Percentiles rank a stretch among this genome's conserved stretches.
phyloP scores from a whole-genome alignment of 805 yeast species.

The Spathaspora hagerdaliae region DNA sequence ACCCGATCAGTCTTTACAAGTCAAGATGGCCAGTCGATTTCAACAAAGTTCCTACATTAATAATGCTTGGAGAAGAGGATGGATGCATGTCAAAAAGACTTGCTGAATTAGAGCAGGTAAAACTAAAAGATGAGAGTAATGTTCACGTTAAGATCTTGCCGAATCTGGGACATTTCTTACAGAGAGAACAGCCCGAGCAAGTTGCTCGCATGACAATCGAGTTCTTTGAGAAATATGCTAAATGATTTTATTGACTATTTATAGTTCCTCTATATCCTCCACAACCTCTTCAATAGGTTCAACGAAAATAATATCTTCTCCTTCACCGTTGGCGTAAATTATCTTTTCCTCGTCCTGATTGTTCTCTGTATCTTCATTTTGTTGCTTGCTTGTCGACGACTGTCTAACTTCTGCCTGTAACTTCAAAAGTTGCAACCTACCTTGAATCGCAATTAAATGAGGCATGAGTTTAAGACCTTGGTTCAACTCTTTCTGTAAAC shows the following conservation, averaged over 20 bases:
- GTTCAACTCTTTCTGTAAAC: constrained; percentile 53
- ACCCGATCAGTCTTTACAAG: constrained; percentile 15
- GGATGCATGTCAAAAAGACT: constrained; percentile 32
- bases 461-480: constrained; percentile 59
- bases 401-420: constrained; percentile 70
- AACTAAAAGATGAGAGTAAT: constrained; percentile 14
- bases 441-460: constrained; percentile 74
- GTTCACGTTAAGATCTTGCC: constrained; percentile 17
- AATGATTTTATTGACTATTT: not conserved
- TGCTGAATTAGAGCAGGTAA: constrained; percentile 20
- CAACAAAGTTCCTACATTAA: constrained; percentile 31
- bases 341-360: constrained; percentile 24
- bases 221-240: constrained; percentile 20
- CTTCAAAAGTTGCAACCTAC: constrained; percentile 72
- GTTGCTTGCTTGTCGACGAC: constrained; percentile 12
- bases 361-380: constrained; percentile 13
- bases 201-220: constrained; percentile 21
- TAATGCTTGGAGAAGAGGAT: constrained; percentile 36
- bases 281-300: constrained; percentile 20
- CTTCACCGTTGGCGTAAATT: constrained; percentile 38
- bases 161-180: constrained; percentile 37
- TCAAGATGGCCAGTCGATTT: constrained; percentile 27
- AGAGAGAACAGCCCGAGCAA: constrained; percentile 31
- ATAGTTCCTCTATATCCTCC: constrained; percentile 31
- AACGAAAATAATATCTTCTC: constrained; percentile 21